Evolutionary conservation across 768 basidiomycete species (phyloP).

Genomic region (Rhodotorula graminis): DNA sequence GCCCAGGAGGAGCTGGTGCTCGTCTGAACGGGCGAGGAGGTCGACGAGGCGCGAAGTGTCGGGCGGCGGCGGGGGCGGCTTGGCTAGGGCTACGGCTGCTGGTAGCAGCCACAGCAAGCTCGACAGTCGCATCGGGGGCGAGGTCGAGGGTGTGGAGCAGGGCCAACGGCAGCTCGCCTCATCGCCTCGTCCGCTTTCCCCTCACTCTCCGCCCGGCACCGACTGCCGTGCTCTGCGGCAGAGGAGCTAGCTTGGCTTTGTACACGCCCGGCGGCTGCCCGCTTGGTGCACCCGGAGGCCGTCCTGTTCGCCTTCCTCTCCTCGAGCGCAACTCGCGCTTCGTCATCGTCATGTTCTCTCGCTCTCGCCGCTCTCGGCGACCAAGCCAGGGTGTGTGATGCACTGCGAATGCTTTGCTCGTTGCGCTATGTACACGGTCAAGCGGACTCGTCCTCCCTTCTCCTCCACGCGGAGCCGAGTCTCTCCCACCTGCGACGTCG

Average conservation of each 20-base stretch:
- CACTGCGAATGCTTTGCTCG: neutral
- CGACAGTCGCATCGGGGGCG: neutral
- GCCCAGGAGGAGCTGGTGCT: constrained; percentile 55
- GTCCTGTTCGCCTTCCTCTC: too few species aligned
- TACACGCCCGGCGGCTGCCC: too few species aligned
- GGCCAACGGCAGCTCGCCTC: too few species aligned
- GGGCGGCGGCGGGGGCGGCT: neutral
- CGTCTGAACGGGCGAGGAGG: constrained; percentile 55
- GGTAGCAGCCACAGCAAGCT: neutral
- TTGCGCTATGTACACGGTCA: neutral
- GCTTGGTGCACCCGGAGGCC: too few species aligned
- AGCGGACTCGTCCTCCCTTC: too few species aligned
- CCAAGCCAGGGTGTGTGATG: neutral
- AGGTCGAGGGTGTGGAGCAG: neutral
- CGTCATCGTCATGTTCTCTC: too few species aligned
- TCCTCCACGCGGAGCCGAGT: too few species aligned
- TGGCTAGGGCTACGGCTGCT: neutral
- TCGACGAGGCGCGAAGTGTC: constrained; percentile 64
- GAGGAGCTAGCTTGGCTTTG: too few species aligned
- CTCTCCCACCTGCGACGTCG: too few species aligned
- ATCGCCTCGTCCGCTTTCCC: neutral
- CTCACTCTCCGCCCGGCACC: neutral
- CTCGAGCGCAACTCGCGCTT: too few species aligned
- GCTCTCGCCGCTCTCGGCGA: neutral
- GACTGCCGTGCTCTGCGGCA: too few species aligned